Evolutionary conservation across 768 basidiomycete genomes (phyloP).

Genomic region (Cystofilobasidium ferigula): DNA sequence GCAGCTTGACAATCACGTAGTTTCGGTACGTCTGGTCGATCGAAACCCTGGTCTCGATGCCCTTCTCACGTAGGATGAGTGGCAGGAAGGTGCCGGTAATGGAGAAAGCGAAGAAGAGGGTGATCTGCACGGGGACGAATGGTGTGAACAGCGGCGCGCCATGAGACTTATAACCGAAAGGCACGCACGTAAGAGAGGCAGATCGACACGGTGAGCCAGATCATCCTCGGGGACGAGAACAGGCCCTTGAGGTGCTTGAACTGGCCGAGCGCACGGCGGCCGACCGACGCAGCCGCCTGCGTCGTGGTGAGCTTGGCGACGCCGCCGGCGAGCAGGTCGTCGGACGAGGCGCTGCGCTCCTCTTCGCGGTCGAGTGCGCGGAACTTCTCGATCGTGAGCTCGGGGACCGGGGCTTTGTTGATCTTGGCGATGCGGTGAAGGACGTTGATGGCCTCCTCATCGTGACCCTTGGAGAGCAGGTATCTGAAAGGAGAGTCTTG

Average conservation of each 20-base stretch:
- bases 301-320: not conserved
- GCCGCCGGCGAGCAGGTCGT: slow-evolving; percentile 13
- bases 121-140: slow-evolving; percentile 9
- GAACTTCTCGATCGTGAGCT: slow-evolving; percentile 38
- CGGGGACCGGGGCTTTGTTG: slow-evolving; percentile 37
- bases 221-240: slow-evolving; percentile 34
- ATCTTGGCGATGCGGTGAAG: slow-evolving; percentile 39
- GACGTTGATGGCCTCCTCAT: slow-evolving; percentile 48
- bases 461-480: slow-evolving; percentile 49
- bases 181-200: slow-evolving; percentile 36
- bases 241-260: slow-evolving; percentile 38
- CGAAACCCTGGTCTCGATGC: not conserved
- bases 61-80: slow-evolving; percentile 24
- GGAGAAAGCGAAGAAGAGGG: slow-evolving; percentile 34
- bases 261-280: slow-evolving; percentile 16
- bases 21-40: slow-evolving; percentile 35
- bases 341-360: not conserved
- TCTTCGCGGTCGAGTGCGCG: slow-evolving; percentile 33
- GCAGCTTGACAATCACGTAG: slow-evolving; percentile 31
- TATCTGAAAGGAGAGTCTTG: slow-evolving; percentile 38
- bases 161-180: too few relatives aligned
- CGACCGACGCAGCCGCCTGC: slow-evolving; percentile 25
- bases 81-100: slow-evolving; percentile 38
- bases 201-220: slow-evolving; percentile 34
- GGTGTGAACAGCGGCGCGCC: not conserved